Base-by-base conservation (phyloP, 2,329 filamentous ascomycete genomes). In the Acrodontium crateriforme region DNA sequence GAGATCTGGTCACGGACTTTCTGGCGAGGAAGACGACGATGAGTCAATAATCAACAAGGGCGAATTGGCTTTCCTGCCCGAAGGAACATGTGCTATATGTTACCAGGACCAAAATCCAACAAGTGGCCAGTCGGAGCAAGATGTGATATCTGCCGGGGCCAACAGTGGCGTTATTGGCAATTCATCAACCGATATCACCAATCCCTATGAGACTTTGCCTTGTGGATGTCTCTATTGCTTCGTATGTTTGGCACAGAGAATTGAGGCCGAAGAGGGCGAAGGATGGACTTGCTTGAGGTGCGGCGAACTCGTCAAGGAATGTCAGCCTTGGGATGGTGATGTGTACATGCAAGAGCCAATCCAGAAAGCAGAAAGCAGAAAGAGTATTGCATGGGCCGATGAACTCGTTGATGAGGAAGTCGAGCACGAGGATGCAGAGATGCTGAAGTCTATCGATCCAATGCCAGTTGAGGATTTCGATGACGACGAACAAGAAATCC, bases 181-280 rank as follows among this genome's bases (percentile, higher is more conserved):
- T 11, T 80, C 82, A 5, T 78, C 84, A 39, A 94, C 85, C 1
- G 89, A 95, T 46, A 77, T 95, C 36, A 94, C 87, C 4, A 98
- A 95, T 50, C 85, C 89, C 0, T 98, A 98, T 52, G 83, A 93
- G 56, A 73, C 84, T 1, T 71, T 85, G 2, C 77, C 83, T 1
- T 98, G 89, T 46, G 79, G 79, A 1, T 93, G 85, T 53, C 67
- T 94, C 34, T 98, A 95, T 58, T 98, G 89, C 56, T 98, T 91
- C 50, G 82, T 92, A 11, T 98, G 89, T 48, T 58, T 95, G n/a
- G 83, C 85, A 3, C 82, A 84, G 32, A 73, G 81, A 34, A 67
- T 98, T 23, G 87, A 94, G 54, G 73, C 77, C 4, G 87, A 95
- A 55, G 87, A 94, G 51, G 89, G 87, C 17, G 83, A 94, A 48